Evolutionary conservation across 2,329 filamentous ascomycete genomes (phyloP), one percentile per base, ranked within the genome.

Genomic region (Akanthomyces muscarius): DNA sequence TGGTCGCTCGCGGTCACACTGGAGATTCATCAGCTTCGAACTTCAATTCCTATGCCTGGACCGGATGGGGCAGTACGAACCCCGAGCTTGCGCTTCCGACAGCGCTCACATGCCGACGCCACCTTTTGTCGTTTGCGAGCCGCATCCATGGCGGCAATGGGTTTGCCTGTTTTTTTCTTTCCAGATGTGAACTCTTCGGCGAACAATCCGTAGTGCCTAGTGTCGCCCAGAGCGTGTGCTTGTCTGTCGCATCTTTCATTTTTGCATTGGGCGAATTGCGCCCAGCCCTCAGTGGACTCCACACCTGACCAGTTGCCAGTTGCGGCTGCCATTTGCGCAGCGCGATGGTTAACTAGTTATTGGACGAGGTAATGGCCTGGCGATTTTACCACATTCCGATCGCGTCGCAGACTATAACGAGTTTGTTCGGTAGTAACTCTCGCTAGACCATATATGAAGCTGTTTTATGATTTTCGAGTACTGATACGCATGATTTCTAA

Each of bases 71-170:
- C 44, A 47, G 2, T 6, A 25, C 36, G 36, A 18, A 64, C 62
- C 25, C 62, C 62, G 2, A 64, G 57, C 30, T 64, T 64, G 28
- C 62, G 50, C 25, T 61, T 51, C 8, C 62, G 56, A 30, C 62
- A 64, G 14, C 62, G 41, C 51, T 61, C 47, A 36, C 62, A 64
- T 11, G 62, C 62, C 21, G 62, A 64, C 6, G 51, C 42, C 6
- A 64, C 62, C 38, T 64, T 64, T 54, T 64, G 62, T n/a, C 62
- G 62, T 44, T 64, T 64, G 18, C 57, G 56, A 48, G 48, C 5
- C 5, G 62, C 51, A 13, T 45, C 56, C 62, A 64, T 64, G 23
- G 21, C 21, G 56, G 16, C 28, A 8, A 21, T 18, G 8, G 42
- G 16, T 8, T 1, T 23, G n/a, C n/a, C 21, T 44, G 21, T 25